Conservation (phyloP, 305 asterid species). For the Fraxinus baroniana region DNA sequence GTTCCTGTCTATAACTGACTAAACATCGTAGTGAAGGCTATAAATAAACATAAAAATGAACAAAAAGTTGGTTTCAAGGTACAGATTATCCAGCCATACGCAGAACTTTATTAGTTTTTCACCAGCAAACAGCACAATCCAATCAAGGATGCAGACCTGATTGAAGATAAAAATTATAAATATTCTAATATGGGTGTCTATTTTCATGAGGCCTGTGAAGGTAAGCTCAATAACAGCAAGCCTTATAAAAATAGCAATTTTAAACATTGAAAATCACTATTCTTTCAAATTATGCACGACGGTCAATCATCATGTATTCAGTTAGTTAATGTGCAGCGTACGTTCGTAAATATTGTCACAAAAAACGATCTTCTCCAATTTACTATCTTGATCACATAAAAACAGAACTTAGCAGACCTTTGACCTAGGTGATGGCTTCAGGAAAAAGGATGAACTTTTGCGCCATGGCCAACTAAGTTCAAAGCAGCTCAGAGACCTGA, state of each 20-base stretch:
- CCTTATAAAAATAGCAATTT: slow-evolving; percentile 4
- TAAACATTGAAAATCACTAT: not conserved
- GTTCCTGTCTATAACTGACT: not conserved
- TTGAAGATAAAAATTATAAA: not conserved
- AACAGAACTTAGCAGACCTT: slow-evolving; percentile 48
- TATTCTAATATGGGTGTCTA: not conserved
- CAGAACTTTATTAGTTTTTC: not conserved
- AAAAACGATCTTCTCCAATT: slow-evolving; percentile 3
- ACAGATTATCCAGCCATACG: not conserved
- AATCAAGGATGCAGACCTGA: not conserved
- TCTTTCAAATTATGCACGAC: not conserved
- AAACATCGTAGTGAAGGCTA: not conserved
- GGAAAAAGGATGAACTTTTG: slow-evolving; percentile 57
- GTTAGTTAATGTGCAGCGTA: slow-evolving; percentile 2
- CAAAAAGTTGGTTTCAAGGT: not conserved
- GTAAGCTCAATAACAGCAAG: not conserved
- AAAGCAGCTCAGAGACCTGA: slow-evolving; percentile 87
- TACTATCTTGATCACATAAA: not conserved
- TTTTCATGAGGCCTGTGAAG: slow-evolving; percentile 3
- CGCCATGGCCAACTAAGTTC: slow-evolving; percentile 99
- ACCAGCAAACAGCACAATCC: not conserved
- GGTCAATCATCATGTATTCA: not conserved
- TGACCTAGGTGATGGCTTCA: slow-evolving; percentile 76
- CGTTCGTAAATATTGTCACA: not conserved
- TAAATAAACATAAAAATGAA: not conserved